Base-by-base conservation (phyloP, 73 alveolate species). In the Paramecium biaurelia region DNA sequence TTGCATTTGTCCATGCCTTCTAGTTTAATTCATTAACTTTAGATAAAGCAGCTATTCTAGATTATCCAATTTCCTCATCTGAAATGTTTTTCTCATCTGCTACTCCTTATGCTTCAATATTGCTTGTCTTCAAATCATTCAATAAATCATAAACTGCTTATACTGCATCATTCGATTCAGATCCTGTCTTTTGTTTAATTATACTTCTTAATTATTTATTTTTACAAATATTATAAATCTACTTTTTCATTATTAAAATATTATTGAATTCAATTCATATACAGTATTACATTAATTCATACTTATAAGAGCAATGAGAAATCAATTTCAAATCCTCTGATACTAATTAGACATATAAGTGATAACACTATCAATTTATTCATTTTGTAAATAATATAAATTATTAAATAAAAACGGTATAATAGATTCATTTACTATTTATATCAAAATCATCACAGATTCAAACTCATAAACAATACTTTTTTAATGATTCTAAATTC, bases 71-170 rank as follows among this genome's bases (percentile, higher is more conserved):
- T 42, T 38, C 89, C 12, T 76, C 72, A 41, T 76, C 89, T 26
- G 72, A 26, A 37, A 41, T 76, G 38, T 76, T 76, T 23, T 76
- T 76, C 89, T 76, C 89, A 41, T 37, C 89, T 18, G 32, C 89
- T 3, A 43, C 34, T 43, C 43, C 67, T 38, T 42, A 79, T 0
- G 49, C 70, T 21, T 79, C 90, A 3, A 43, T 41, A n/a, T 43
- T 79, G 42, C 34, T 79, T 24, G 45, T 79, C 90, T 79, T 79
- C 7, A 41, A 45, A 79, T 79, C 90, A 79, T 79, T 42, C 43
- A 42, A 45, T 41, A 79, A 21, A 47, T 79, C 76, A 47, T 79
- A 42, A 63, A 79, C 90, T 18, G 68, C 34, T 5, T 53, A 53
- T 0, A 53, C 14, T 53, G 30, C 90, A 79, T 79, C 76, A 24